phyloP scores from a whole-genome alignment of 2,329 filamentous ascomycete species.

The Cordyceps fumosorosea region DNA sequence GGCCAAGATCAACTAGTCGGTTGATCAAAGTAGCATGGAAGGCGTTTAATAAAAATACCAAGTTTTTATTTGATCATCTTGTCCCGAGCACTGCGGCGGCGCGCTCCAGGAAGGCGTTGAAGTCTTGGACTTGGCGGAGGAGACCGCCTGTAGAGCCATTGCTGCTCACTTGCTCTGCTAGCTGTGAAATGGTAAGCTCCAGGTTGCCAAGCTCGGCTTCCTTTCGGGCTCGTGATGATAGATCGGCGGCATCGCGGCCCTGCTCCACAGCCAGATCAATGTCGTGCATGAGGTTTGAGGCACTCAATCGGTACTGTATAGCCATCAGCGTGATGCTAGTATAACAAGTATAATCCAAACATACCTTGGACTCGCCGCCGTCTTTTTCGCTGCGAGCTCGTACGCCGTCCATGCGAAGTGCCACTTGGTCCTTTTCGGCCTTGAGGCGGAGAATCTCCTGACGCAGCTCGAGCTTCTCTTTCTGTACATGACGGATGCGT shows the following conservation, averaged over 20 bases:
- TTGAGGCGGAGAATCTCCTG: constrained; percentile 55
- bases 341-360: constrained; percentile 18
- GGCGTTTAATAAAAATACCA: constrained; percentile 3
- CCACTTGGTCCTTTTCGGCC: constrained; percentile 55
- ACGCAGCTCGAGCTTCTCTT: constrained; percentile 49
- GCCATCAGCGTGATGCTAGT: constrained; percentile 7
- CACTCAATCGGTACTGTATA: constrained; percentile 38
- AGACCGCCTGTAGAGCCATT: constrained; percentile 43
- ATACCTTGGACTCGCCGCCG: constrained; percentile 47
- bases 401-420: constrained; percentile 56
- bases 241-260: constrained; percentile 41
- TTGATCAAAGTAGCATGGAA: background rate
- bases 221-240: constrained; percentile 39
- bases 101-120: constrained; percentile 58
- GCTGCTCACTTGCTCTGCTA: constrained; percentile 48
- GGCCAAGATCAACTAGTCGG: constrained; percentile 53
- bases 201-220: constrained; percentile 48
- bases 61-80: constrained; percentile 23
- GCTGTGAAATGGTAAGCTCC: constrained; percentile 48
- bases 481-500: constrained; percentile 50
- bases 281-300: constrained; percentile 55
- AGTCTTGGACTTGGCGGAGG: constrained; percentile 51
- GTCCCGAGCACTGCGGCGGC: constrained; percentile 50
- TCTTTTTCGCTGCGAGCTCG: constrained; percentile 41
- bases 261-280: constrained; percentile 52